Evolutionary conservation across 257 asterid species (phyloP).

Genomic region (Nicotiana knightiana): DNA sequence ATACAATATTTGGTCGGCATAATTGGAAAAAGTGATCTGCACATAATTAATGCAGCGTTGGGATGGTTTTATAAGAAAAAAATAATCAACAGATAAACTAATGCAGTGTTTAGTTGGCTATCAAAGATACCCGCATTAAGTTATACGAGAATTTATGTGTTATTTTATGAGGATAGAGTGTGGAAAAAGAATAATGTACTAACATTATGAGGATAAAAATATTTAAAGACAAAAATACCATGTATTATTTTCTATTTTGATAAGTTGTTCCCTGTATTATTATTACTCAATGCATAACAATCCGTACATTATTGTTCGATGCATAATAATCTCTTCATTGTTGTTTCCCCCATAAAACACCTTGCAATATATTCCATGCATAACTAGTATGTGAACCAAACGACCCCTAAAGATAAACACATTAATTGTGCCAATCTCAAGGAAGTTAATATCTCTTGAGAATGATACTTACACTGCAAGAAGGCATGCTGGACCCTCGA

Average conservation of each 20-base stretch:
- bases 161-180: not conserved
- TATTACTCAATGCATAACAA: not conserved
- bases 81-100: not conserved
- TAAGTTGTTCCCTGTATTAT: not conserved
- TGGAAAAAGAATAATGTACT: not conserved
- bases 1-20: not conserved
- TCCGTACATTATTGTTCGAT: not conserved
- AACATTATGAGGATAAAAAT: not conserved
- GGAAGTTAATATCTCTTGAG: not conserved
- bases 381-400: not conserved
- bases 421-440: not conserved
- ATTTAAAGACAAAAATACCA: not conserved
- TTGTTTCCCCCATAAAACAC: not conserved
- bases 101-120: not conserved
- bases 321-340: not conserved
- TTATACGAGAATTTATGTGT: not conserved
- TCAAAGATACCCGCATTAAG: not conserved
- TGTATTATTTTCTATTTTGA: not conserved
- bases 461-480: conserved; percentile 54
- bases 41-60: not conserved
- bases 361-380: not conserved
- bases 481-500: conserved; percentile 84
- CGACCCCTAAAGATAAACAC: not conserved
- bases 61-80: not conserved
- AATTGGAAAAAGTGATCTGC: not conserved